Base-by-base conservation (phyloP, 1,284 basidiomycete species). In the Volvariella volvacea region DNA sequence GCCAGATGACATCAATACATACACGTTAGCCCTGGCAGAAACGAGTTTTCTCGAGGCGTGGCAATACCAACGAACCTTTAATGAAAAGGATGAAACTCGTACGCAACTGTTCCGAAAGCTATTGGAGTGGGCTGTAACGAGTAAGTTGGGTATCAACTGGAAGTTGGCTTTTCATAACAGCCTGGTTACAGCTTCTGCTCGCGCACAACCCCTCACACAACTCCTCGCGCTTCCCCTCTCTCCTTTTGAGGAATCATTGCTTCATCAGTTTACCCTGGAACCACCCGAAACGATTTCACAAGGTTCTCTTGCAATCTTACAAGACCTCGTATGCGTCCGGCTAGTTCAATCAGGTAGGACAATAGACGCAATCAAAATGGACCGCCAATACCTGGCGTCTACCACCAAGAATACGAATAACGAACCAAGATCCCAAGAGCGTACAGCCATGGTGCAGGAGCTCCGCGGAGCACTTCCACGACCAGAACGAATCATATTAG, bases 251-350 rank as follows among this genome's bases (percentile, higher is more conserved):
- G 74, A 84, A 52, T 57, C 65, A 1, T 58, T 74, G 10, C 59
- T 89, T 1, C 73, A 80, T 38, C 50, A 63, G 0, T 79, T 78
- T 49, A 80, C 82, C 1, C 65, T 78, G 17, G 64, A 73, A 14
- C 79, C 83, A 3, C 77, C 83, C 0, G 52, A 67, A 28, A 54
- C 67, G 21, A 60, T 83, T 19, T 60, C 77, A 0, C 48, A 68
- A 0, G 49, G 66, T 0, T 76, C 79, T 1, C 62, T 83, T 16
- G 71, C 78, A 1, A 66, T 80, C 9, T 62, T 92, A 0, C 88
- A 91, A 59, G 86, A 92, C 54, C 73, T 92, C n/a, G 73, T 90
- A 22, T 88, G 83, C 45, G 76, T 88, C 7, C 80, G 89, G 9
- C 73, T 91, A 3, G 77, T 92, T 22, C 85, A 90, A 55, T 73